Conservation (phyloP, 2,329 filamentous ascomycete species). For the Trichoderma asperellum region DNA sequence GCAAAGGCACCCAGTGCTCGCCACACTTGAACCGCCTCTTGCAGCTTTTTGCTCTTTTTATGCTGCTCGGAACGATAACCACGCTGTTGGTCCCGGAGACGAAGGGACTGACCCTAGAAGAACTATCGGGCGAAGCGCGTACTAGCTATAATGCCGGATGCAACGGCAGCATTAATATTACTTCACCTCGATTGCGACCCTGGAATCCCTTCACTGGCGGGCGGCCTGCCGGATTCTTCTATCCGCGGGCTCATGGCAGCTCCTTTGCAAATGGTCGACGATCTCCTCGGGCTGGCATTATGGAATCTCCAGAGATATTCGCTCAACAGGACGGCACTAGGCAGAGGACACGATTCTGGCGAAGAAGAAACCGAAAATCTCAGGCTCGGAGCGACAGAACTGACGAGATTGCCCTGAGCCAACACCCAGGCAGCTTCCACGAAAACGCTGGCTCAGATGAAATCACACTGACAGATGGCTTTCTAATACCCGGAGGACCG, state of each 20-base stretch:
- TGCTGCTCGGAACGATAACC: constrained; percentile 71
- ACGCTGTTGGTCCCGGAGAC: constrained; percentile 78
- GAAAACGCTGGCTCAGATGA: constrained; percentile 31
- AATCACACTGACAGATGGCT: constrained; percentile 23
- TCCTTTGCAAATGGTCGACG: constrained; percentile 38
- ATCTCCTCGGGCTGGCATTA: constrained; percentile 46
- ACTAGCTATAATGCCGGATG: constrained; percentile 60
- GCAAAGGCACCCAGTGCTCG: constrained; percentile 53
- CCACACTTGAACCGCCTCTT: constrained; percentile 74
- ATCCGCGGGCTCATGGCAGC: constrained; percentile 43
- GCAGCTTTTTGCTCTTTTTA: constrained; percentile 79
- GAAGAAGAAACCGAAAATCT: constrained; percentile 34
- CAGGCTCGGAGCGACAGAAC: constrained; percentile 38
- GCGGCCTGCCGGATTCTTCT: constrained; percentile 55
- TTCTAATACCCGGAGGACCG: constrained; percentile 5
- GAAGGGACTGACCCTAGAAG: constrained; percentile 73
- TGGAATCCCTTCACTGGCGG: constrained; percentile 57
- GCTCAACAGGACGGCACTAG: constrained; percentile 33
- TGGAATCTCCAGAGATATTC: constrained; percentile 48
- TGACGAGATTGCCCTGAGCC: constrained; percentile 42
- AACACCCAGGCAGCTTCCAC: constrained; percentile 35
- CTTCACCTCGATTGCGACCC: constrained; percentile 39
- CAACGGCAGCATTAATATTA: constrained; percentile 52
- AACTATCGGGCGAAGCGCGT: constrained; percentile 67
- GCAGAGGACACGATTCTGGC: constrained; percentile 39